Conservation (phyloP, 1,284 basidiomycete species). For the Leccinum subrobustum region DNA sequence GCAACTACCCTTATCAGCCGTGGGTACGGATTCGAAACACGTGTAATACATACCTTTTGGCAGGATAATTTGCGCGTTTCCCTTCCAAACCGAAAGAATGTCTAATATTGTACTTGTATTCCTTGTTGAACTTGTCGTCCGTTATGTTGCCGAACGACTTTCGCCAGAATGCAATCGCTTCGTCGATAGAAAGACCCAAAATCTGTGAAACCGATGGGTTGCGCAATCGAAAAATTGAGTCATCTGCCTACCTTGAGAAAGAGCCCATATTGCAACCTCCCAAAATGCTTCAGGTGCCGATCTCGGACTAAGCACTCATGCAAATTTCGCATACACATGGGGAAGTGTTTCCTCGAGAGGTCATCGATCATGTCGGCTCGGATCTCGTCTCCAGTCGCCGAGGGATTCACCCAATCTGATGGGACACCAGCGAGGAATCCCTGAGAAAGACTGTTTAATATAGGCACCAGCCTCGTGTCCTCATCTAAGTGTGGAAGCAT, state of each 20-base stretch:
- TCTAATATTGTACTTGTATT: slow-evolving; percentile 96
- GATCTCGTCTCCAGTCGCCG: slow-evolving; percentile 62
- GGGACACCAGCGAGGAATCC: slow-evolving; percentile 93
- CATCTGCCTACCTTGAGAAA: slow-evolving; percentile 83
- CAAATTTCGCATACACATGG: slow-evolving; percentile 92
- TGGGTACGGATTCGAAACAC: neutral
- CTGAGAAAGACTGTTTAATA: slow-evolving; percentile 91
- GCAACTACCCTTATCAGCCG: slow-evolving; percentile 58
- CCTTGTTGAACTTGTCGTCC: slow-evolving; percentile 98
- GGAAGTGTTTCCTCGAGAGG: slow-evolving; percentile 87
- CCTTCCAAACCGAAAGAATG: slow-evolving; percentile 96
- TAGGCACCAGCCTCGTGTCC: slow-evolving; percentile 88
- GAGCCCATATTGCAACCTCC: slow-evolving; percentile 87
- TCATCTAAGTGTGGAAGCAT: slow-evolving; percentile 93
- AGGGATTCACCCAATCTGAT: slow-evolving; percentile 70
- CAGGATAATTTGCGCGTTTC: slow-evolving; percentile 90
- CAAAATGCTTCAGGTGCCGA: slow-evolving; percentile 91
- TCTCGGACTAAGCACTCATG: slow-evolving; percentile 80
- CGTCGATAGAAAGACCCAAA: slow-evolving; percentile 91
- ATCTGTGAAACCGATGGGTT: slow-evolving; percentile 50
- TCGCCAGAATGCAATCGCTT: slow-evolving; percentile 94
- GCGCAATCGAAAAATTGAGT: neutral
- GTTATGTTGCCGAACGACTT: slow-evolving; percentile 79
- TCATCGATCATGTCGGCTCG: slow-evolving; percentile 95
- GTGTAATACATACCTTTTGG: slow-evolving; percentile 66